A percentile compares a stretch with the other conserved stretches of the same genome.
Conservation (phyloP, 2,329 filamentous ascomycete species). For the Fusarium armeniacum region DNA sequence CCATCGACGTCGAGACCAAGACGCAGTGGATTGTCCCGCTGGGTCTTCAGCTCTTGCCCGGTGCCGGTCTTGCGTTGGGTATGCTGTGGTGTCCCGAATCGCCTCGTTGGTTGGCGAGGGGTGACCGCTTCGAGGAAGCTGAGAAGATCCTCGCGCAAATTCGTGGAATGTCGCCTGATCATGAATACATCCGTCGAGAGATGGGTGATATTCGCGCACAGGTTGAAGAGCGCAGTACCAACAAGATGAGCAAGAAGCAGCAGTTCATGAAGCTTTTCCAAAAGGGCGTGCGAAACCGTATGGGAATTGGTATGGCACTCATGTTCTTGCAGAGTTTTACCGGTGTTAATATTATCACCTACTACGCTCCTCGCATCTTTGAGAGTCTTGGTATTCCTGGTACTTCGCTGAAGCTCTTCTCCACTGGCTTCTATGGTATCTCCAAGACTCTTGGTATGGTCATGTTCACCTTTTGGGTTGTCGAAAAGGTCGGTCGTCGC, state of each 20-base stretch:
- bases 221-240: slow-evolving; percentile 62
- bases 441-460: slow-evolving; percentile 56
- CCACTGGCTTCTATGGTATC: slow-evolving; percentile 59
- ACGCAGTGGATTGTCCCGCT: slow-evolving; percentile 68
- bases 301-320: slow-evolving; percentile 67
- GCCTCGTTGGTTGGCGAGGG: slow-evolving; percentile 70
- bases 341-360: slow-evolving; percentile 72
- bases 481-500: slow-evolving; percentile 63
- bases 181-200: slow-evolving; percentile 60
- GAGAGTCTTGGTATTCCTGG: slow-evolving; percentile 55
- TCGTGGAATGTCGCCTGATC: slow-evolving; percentile 54
- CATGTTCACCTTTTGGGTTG: slow-evolving; percentile 60
- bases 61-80: slow-evolving; percentile 65
- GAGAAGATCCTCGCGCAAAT: slow-evolving; percentile 52
- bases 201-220: slow-evolving; percentile 70
- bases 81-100: slow-evolving; percentile 73
- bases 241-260: slow-evolving; percentile 49
- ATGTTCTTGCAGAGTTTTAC: slow-evolving; percentile 56
- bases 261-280: slow-evolving; percentile 54
- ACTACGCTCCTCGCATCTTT: slow-evolving; percentile 62
- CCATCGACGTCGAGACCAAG: slow-evolving; percentile 51
- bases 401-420: slow-evolving; percentile 54
- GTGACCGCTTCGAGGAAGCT: slow-evolving; percentile 68
- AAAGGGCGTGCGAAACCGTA: slow-evolving; percentile 54
- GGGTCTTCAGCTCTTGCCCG: slow-evolving; percentile 69